Evolutionary conservation across 176 grass and related monocot species (phyloP), one percentile per base, ranked within the genome.

Genomic region (Tillandsia fasciculata): DNA sequence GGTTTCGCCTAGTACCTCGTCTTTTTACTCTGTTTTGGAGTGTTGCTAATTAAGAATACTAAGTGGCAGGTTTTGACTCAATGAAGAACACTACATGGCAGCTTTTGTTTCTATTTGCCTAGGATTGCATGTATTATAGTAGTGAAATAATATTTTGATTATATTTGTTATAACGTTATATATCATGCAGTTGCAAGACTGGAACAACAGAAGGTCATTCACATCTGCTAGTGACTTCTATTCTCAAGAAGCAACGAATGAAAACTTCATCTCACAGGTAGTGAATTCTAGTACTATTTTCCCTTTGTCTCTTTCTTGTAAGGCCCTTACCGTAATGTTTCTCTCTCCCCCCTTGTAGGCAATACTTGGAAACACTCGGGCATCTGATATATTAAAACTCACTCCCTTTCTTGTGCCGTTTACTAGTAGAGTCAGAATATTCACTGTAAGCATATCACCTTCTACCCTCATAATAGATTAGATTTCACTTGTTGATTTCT

Each of bases 221-320:
- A 93, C 87, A 79, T 75, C 84, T 7, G 67, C 87, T 73, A 92
- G 72, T 71, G 89, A 93, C 72, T 99, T 99, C 75, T 88, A 93
- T 87, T 85, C 84, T 69, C 86, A 90, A 87, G 89, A 99, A 88
- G 89, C 94, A 74, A 90, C 78, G 58, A 90, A 79, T 73, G 94
- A 99, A 83, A 93, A 87, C 86, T 99, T 99, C 86, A 77, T 99
- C 52, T 93, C 94, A 79, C 94, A 99, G 80, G 94, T 99, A 69
- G 20, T 28, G 66, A 61, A 68, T 26, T 59, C 74, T 28, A 29
- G 48, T 78, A 22, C 66, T 15, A 12, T 52, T 71, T 65, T 15
- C 13, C 26, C 11, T 74, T 63, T 73, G 12, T 12, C 17, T 53
- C 26, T 53, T 73, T 24, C 52, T 50, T 58, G 1, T 61, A 6